Evolutionary conservation across 768 basidiomycete genomes (phyloP).

Genomic region (Hirschioporus abietinus): DNA sequence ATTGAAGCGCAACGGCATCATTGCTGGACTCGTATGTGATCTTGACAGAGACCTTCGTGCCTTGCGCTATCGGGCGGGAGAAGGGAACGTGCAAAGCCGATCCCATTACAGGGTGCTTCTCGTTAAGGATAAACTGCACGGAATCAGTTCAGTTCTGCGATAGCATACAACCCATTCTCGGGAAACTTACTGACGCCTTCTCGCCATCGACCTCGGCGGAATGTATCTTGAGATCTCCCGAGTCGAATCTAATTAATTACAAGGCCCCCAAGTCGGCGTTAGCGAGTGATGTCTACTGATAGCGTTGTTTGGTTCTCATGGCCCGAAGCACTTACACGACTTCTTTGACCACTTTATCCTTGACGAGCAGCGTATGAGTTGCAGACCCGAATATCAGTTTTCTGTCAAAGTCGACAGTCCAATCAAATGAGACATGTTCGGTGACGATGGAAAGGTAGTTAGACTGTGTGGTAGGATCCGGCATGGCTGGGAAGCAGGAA

Average conservation of each 20-base stretch:
- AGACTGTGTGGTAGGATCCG: slow-evolving; percentile 71
- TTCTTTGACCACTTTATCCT: slow-evolving; percentile 45
- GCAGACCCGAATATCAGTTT: slow-evolving; percentile 61
- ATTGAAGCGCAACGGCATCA: slow-evolving; percentile 75
- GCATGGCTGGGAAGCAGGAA: slow-evolving; percentile 3
- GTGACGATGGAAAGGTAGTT: slow-evolving; percentile 71
- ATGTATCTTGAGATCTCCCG: slow-evolving; percentile 58
- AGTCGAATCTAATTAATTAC: slow-evolving; percentile 56
- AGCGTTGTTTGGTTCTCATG: background rate
- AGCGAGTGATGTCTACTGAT: background rate
- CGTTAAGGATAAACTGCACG: slow-evolving; percentile 46
- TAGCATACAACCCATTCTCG: slow-evolving; percentile 8
- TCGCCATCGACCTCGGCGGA: slow-evolving; percentile 48
- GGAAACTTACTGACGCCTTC: slow-evolving; percentile 36
- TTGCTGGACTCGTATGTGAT: slow-evolving; percentile 71
- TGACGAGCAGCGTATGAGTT: slow-evolving; percentile 54
- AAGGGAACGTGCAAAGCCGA: slow-evolving; percentile 64
- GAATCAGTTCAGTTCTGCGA: background rate
- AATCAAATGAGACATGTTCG: slow-evolving; percentile 66
- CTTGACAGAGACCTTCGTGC: slow-evolving; percentile 38
- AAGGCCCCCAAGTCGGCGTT: background rate
- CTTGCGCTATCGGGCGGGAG: slow-evolving; percentile 33
- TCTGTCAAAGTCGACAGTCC: slow-evolving; percentile 69
- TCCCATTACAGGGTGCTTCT: slow-evolving; percentile 69
- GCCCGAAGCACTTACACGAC: slow-evolving; percentile 45